phyloP scores from a whole-genome alignment of 192 early-diverging fungal genomes.

The Dissophora globulifera region DNA sequence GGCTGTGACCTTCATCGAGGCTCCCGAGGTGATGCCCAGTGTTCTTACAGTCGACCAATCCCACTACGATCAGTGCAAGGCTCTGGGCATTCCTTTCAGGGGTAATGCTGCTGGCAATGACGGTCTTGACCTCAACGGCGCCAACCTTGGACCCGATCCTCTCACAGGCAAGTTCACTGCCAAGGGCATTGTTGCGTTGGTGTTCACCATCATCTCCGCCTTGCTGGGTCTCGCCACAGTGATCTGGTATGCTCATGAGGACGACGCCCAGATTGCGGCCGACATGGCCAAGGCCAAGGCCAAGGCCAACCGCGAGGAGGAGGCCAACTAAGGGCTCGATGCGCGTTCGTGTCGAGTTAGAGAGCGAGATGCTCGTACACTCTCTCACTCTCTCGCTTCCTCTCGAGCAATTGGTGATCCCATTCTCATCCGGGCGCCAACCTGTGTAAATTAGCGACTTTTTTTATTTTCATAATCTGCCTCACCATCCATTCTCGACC shows the following conservation, averaged over 20 bases:
- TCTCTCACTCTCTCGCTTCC: slow-evolving; percentile 4
- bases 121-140: slow-evolving; percentile 72
- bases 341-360: background rate
- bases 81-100: slow-evolving; percentile 61
- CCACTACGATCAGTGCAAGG: slow-evolving; percentile 69
- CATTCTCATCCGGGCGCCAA: slow-evolving; percentile 6
- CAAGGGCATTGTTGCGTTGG: slow-evolving; percentile 78
- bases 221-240: slow-evolving; percentile 80
- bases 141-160: slow-evolving; percentile 60
- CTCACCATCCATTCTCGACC: background rate
- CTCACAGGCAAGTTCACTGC: slow-evolving; percentile 68
- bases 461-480: background rate
- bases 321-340: slow-evolving; percentile 17
- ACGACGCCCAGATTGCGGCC: slow-evolving; percentile 36
- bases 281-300: slow-evolving; percentile 45
- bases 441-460: slow-evolving; percentile 42
- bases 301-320: slow-evolving; percentile 21
- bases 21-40: slow-evolving; percentile 73
- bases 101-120: slow-evolving; percentile 83
- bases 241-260: slow-evolving; percentile 74
- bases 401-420: background rate
- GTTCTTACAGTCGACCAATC: slow-evolving; percentile 51
- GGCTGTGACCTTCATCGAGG: slow-evolving; percentile 74
- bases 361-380: slow-evolving; percentile 18
- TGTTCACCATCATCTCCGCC: slow-evolving; percentile 75